Evolutionary conservation across 345 rosid species (phyloP).

Genomic region (Boechera stricta): DNA sequence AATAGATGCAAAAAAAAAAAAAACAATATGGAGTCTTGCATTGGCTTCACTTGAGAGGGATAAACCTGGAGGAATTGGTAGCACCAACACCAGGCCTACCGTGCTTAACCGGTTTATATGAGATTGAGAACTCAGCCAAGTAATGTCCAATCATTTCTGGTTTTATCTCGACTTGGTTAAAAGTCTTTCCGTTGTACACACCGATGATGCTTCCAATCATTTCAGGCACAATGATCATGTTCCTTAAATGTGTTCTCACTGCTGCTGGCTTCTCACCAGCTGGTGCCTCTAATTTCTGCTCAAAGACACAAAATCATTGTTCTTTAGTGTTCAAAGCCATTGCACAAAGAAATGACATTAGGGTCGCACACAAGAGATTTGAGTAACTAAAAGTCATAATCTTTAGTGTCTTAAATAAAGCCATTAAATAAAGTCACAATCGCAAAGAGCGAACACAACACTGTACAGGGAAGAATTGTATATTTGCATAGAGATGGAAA

Average conservation of each 20-base stretch:
- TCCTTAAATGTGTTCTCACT: constrained; percentile 68
- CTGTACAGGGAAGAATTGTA: background rate
- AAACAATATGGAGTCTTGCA: background rate
- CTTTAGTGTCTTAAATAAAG: background rate
- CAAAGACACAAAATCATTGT: background rate
- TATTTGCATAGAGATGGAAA: background rate
- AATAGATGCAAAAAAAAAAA: background rate
- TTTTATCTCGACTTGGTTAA: constrained; percentile 32
- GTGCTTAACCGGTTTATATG: constrained; percentile 72
- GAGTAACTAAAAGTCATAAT: background rate
- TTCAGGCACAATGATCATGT: constrained; percentile 75
- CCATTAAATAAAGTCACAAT: background rate
- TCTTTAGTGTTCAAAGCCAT: background rate
- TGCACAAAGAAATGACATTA: background rate
- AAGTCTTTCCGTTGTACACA: constrained; percentile 37
- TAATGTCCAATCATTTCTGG: constrained; percentile 36
- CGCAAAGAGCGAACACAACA: background rate
- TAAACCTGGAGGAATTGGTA: constrained; percentile 80
- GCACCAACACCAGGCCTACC: constrained; percentile 83
- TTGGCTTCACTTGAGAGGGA: constrained; percentile 64
- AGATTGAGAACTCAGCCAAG: constrained; percentile 59
- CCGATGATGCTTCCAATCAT: constrained; percentile 36
- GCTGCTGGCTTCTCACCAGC: constrained; percentile 77
- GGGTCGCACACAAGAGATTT: background rate
- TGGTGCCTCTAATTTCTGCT: constrained; percentile 67